These are phyloP conservation scores for Blechomonas ayalai DNA, from an alignment of 208 protist species.

Conservation along the genomic window DNA sequence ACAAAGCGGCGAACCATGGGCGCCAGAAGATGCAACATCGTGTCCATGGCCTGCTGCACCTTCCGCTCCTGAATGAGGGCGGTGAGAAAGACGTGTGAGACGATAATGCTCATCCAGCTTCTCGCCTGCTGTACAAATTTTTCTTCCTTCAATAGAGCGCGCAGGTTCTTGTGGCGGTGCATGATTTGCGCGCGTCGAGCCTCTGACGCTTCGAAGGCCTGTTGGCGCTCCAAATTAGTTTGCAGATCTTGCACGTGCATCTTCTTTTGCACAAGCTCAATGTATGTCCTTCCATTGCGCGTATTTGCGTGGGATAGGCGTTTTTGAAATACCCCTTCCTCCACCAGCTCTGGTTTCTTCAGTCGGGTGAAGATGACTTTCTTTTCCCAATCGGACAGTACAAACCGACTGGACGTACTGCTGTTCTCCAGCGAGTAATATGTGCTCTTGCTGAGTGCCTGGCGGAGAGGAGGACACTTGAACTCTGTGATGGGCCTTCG, in stretches of 20 bases:
- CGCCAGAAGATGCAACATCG: slow-evolving; percentile 51
- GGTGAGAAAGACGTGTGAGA: slow-evolving; percentile 80
- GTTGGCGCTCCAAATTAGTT: slow-evolving; percentile 4
- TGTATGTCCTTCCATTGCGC: slow-evolving; percentile 37
- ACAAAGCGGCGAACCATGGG: slow-evolving; percentile 61
- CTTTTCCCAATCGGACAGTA: slow-evolving; percentile 56
- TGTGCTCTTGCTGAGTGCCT: slow-evolving; percentile 6
- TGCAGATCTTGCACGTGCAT: slow-evolving; percentile 12
- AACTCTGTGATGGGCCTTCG: slow-evolving; percentile 23
- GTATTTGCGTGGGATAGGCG: slow-evolving; percentile 22
- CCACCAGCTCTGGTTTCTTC: slow-evolving; percentile 16
- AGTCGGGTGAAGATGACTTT: slow-evolving; percentile 45
- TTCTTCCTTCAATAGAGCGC: slow-evolving; percentile 46
- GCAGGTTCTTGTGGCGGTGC: slow-evolving; percentile 50
- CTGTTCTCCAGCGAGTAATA: slow-evolving; percentile 21
- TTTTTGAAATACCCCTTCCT: slow-evolving; percentile 44
- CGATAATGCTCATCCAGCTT: slow-evolving; percentile 66
- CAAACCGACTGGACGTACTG: slow-evolving; percentile 6
- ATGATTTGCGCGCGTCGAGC: slow-evolving; percentile 39
- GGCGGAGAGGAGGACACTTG: slow-evolving; percentile 31
- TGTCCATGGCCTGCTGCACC: slow-evolving; percentile 62
- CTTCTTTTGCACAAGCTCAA: slow-evolving; percentile 21
- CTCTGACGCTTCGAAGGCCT: slow-evolving; percentile 21
- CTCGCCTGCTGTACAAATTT: slow-evolving; percentile 33
- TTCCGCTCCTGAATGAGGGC: slow-evolving; percentile 70